Conservation (phyloP, 2,329 filamentous ascomycete species). For the Diplodia intermedia region DNA sequence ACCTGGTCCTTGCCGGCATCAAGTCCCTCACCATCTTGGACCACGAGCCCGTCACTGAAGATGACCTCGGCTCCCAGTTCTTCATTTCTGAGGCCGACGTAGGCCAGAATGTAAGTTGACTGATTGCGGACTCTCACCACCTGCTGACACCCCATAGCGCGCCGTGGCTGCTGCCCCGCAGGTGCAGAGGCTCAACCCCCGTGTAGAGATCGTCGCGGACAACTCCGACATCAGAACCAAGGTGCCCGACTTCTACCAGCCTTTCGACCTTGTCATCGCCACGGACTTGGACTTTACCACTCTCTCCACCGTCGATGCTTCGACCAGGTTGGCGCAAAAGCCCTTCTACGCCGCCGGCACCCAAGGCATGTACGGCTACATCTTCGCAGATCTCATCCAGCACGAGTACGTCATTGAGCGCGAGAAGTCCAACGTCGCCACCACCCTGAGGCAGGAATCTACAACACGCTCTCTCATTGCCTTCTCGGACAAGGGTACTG, state of each 20-base stretch:
- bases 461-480: conserved; percentile 77
- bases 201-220: conserved; percentile 78
- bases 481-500: conserved; percentile 69
- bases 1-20: conserved; percentile 91
- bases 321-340: conserved; percentile 76
- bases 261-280: conserved; percentile 86
- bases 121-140: conserved; percentile 42
- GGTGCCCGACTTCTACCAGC: conserved; percentile 74
- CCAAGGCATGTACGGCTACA: conserved; percentile 92
- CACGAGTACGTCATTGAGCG: conserved; percentile 92
- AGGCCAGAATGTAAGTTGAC: conserved; percentile 68
- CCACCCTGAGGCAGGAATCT: conserved; percentile 69
- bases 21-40: conserved; percentile 90
- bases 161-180: conserved; percentile 80
- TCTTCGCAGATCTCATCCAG: conserved; percentile 89
- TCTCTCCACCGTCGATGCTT: conserved; percentile 82
- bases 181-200: conserved; percentile 85
- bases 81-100: conserved; percentile 76
- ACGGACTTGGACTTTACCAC: conserved; percentile 82
- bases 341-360: conserved; percentile 89
- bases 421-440: conserved; percentile 75
- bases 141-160: conserved; percentile 54
- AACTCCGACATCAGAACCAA: conserved; percentile 71
- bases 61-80: conserved; percentile 74
- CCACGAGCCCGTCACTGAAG: conserved; percentile 73